Base-by-base conservation (phyloP, 2,329 filamentous ascomycete species). In the Penicillium sp. region DNA sequence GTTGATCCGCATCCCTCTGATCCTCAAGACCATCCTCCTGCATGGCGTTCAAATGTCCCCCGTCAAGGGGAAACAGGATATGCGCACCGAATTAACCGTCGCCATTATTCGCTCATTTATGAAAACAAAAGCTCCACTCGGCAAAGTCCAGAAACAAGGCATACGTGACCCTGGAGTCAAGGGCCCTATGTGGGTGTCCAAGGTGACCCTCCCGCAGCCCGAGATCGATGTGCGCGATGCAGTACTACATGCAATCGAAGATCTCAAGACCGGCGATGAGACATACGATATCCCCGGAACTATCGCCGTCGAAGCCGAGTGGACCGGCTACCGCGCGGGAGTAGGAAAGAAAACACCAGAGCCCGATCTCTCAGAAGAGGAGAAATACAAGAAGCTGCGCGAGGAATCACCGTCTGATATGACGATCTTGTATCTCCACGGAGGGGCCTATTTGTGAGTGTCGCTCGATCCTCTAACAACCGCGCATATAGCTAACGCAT, bases 161-260 rank as follows among this genome's bases (percentile, higher is more conserved):
- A 76, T 84, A 45, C 84, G 80, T 57, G 88, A 89, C 54, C 83
- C 83, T 0, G 86, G 85, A 0, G 79, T 95, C 69, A 92, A 90
- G 70, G 91, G 91, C 4, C 84, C 84, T 45, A 86, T 94, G 63
- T 97, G 93, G 93, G 81, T 96, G 25, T 88, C 87, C 67, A 89
- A 85, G 54, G 87, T 89, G 42, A 84, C 82, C 0, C 77, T 91
- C 17, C 83, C 85, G 0, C 76, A 77, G 2, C 89, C 84, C 0
- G 81, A 75, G 47, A 57, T 84, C 79, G 73, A 72, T 45, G 71
- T 77, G 10, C 70, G 71, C 47, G 68, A 73, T 29, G 73, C 74
- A 2, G 67, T 80, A 17, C 50, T 75, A 8, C 67, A 67, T 43
- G 77, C 75, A 12, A 75, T 80, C 42, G 70, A 76, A 48, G 65